Percentiles rank a stretch among this genome's conserved stretches.
Conservation (phyloP, 495 filamentous ascomycete genomes). For the Bathelium albidoporum region DNA sequence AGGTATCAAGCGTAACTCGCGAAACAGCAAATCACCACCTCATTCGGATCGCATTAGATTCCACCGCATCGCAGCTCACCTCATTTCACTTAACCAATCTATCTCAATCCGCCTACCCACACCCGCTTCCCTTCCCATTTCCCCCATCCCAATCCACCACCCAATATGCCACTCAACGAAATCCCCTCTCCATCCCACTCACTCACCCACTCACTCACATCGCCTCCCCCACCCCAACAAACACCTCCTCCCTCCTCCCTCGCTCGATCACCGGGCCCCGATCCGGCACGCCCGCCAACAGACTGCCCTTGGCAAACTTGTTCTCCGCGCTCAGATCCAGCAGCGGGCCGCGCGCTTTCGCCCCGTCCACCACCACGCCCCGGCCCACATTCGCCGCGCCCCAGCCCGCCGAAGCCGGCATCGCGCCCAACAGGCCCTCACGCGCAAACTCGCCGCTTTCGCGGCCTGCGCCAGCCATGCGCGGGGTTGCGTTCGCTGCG, state of each 20-base stretch:
- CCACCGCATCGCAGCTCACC: too few species aligned
- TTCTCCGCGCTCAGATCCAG: conserved; percentile 43
- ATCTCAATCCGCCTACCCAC: too few species aligned
- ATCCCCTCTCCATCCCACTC: background rate
- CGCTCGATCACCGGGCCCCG: conserved; percentile 26
- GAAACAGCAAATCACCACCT: background rate
- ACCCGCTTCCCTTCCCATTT: background rate
- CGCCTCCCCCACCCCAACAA: conserved; percentile 18
- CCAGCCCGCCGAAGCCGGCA: conserved; percentile 19
- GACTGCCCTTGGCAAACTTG: conserved; percentile 46
- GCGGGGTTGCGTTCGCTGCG: background rate
- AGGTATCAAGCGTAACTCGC: background rate
- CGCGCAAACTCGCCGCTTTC: conserved; percentile 25
- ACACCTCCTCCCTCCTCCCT: conserved; percentile 24
- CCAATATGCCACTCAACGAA: background rate
- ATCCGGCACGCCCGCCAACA: conserved; percentile 35
- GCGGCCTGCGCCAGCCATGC: background rate
- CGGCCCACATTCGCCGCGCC: conserved; percentile 33
- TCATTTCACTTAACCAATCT: too few species aligned
- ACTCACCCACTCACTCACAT: background rate
- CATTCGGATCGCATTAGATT: background rate
- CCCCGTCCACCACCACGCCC: conserved; percentile 44
- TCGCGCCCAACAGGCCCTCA: conserved; percentile 22
- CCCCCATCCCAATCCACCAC: background rate
- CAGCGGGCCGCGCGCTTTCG: conserved; percentile 44